These are phyloP conservation scores for Luffa aegyptiaca DNA, from an alignment of 306 rosid species.

Conservation along the genomic window DNA sequence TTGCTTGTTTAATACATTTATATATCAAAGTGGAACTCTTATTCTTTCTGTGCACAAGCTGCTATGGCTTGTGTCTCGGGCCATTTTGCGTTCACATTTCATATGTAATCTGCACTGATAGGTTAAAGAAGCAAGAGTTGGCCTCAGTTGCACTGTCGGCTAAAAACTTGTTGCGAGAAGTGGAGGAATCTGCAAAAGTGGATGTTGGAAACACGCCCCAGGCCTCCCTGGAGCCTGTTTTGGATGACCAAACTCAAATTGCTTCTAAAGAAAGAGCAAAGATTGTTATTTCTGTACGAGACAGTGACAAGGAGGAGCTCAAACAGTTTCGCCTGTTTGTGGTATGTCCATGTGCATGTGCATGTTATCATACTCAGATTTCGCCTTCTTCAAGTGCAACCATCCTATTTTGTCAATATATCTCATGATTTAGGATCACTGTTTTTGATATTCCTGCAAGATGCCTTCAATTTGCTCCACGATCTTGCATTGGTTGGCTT, in stretches of 20 bases:
- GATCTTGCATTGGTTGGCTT: neutral
- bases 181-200: conserved; percentile 46
- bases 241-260: conserved; percentile 27
- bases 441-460: neutral
- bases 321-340: conserved; percentile 63
- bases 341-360: conserved; percentile 34
- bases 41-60: neutral
- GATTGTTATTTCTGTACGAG: conserved; percentile 67
- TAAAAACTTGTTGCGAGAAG: conserved; percentile 30
- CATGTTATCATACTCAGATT: neutral
- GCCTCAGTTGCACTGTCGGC: conserved; percentile 57
- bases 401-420: neutral
- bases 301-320: conserved; percentile 51
- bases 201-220: conserved; percentile 24
- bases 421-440: neutral
- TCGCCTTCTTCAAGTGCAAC: neutral
- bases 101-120: conserved; percentile 16
- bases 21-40: neutral
- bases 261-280: conserved; percentile 43
- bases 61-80: neutral
- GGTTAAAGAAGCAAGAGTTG: conserved; percentile 73
- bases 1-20: neutral
- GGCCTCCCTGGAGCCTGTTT: conserved; percentile 19
- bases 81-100: neutral
- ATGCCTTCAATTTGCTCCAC: neutral